phyloP scores from a whole-genome alignment of 371 early-diverging fungal genomes.

The Haplosporangium sp. region DNA sequence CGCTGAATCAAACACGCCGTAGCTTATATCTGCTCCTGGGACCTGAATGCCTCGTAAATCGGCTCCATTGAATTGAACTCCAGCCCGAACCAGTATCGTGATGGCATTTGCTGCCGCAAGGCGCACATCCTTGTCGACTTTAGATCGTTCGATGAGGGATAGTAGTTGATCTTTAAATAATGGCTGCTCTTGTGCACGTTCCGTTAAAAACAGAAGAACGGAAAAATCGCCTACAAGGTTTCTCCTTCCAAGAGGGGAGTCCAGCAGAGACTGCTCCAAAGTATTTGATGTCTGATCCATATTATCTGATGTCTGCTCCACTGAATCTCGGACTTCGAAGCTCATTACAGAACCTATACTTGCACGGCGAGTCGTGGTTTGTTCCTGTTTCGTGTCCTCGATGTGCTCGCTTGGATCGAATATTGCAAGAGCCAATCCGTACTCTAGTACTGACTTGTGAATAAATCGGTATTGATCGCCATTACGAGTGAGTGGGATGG shows the following conservation, averaged over 20 bases:
- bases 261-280: not conserved
- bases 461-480: constrained; percentile 9
- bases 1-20: constrained; percentile 7
- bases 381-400: not conserved
- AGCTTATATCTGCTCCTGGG: constrained; percentile 15
- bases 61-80: constrained; percentile 5
- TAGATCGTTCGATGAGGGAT: constrained; percentile 6
- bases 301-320: not conserved
- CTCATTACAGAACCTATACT: not conserved
- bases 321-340: not conserved
- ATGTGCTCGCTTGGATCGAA: constrained; percentile 8
- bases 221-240: constrained; percentile 19
- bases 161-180: constrained; percentile 7
- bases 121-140: not conserved
- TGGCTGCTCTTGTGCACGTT: constrained; percentile 12
- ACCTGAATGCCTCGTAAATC: constrained; percentile 14
- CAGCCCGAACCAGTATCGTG: constrained; percentile 20
- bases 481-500: constrained; percentile 1
- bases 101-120: constrained; percentile 24
- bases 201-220: constrained; percentile 12
- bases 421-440: constrained; percentile 10
- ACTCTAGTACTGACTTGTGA: constrained; percentile 9
- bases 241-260: constrained; percentile 15
- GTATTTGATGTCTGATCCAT: not conserved
- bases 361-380: not conserved